Evolutionary conservation across 148 eudicot genomes (phyloP).

Genomic region (Fagopyrum tataricum): DNA sequence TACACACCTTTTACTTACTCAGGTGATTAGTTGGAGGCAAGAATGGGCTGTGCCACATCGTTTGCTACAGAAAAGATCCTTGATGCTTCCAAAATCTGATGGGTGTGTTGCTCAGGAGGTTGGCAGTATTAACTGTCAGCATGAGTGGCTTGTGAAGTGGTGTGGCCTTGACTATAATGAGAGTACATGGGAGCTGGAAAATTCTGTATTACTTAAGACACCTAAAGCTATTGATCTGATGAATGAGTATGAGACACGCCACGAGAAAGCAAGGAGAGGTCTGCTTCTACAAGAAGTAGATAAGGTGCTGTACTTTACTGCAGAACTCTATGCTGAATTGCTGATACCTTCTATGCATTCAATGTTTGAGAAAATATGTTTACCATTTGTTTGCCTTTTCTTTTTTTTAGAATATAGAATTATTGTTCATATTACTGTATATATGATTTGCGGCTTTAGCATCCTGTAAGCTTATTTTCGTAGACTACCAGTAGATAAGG

Average conservation of each 20-base stretch:
- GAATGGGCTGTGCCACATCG: conserved; percentile 71
- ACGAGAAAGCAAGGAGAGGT: conserved; percentile 22
- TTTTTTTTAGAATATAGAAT: not conserved
- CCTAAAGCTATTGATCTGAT: conserved; percentile 38
- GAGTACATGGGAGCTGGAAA: conserved; percentile 70
- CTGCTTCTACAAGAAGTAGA: conserved; percentile 13
- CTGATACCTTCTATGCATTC: not conserved
- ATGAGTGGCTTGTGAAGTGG: conserved; percentile 91
- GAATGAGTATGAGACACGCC: conserved; percentile 35
- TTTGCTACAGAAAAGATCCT: conserved; percentile 48
- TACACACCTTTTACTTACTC: conserved; percentile 13
- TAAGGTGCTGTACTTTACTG: conserved; percentile 17
- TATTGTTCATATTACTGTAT: not conserved
- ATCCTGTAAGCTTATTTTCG: not conserved
- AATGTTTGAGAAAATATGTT: not conserved
- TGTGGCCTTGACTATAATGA: conserved; percentile 54
- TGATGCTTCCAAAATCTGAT: conserved; percentile 19
- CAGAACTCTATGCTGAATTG: not conserved
- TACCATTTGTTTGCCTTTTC: not conserved
- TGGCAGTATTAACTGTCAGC: conserved; percentile 19
- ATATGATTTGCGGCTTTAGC: not conserved
- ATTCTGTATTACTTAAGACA: conserved; percentile 33
- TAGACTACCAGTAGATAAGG: conserved; percentile 15
- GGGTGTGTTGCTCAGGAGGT: conserved; percentile 18
- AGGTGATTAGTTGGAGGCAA: conserved; percentile 49